phyloP scores from a whole-genome alignment of 2,329 filamentous ascomycete genomes.

The Orbilia blumenaviensis region DNA sequence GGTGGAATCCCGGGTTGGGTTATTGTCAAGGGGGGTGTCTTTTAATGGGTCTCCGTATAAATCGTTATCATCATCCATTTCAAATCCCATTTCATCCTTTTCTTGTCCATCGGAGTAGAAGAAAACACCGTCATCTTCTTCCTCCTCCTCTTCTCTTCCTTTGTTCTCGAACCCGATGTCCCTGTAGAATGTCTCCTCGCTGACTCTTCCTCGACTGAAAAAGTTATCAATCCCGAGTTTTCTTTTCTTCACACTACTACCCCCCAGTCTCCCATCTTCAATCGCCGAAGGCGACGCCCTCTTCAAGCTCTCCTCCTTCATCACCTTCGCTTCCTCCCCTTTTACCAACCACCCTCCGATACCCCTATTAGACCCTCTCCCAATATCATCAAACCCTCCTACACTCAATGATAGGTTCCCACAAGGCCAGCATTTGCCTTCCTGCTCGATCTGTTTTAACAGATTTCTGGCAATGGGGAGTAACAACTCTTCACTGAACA shows the following conservation, averaged over 20 bases:
- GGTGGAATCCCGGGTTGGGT: not conserved
- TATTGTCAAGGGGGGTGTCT: not conserved
- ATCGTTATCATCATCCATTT: not conserved
- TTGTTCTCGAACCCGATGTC: not conserved
- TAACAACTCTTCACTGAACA: constrained; percentile 75
- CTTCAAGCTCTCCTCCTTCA: constrained; percentile 58
- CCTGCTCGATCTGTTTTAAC: constrained; percentile 75
- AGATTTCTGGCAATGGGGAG: constrained; percentile 79
- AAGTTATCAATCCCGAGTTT: constrained; percentile 59
- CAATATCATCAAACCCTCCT: constrained; percentile 89
- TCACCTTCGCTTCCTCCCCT: constrained; percentile 70
- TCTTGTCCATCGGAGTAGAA: constrained; percentile 36
- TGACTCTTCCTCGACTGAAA: constrained; percentile 51
- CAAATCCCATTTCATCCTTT: constrained; percentile 38
- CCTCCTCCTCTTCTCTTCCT: constrained; percentile 55
- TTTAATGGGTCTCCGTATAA: constrained; percentile 27
- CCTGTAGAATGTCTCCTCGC: not conserved
- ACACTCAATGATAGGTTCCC: constrained; percentile 88
- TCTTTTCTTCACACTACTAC: constrained; percentile 60
- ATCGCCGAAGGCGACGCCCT: constrained; percentile 50
- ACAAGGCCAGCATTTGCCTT: constrained; percentile 84
- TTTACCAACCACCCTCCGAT: constrained; percentile 79
- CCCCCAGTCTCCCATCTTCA: constrained; percentile 50
- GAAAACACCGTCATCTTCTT: constrained; percentile 15
- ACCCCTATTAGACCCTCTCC: constrained; percentile 78